Evolutionary conservation across 306 rosid genomes (phyloP).

Genomic region (Crotalaria pallida): DNA sequence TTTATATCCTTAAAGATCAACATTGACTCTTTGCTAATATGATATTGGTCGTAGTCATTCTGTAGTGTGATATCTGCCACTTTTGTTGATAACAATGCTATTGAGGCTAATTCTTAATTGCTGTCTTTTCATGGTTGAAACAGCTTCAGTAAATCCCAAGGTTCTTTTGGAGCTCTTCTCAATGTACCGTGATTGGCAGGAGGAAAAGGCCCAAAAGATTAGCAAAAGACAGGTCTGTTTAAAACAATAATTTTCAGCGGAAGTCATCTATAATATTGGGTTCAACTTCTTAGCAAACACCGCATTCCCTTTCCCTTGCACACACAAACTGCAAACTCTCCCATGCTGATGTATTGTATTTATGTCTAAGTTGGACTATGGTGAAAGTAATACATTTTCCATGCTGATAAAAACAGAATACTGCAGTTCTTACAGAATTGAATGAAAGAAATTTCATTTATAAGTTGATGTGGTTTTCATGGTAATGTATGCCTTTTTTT

Average conservation of each 20-base stretch:
- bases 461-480: not conserved
- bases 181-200: constrained; percentile 76
- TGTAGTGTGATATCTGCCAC: not conserved
- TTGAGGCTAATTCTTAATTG: constrained; percentile 7
- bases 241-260: not conserved
- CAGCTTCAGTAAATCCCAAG: constrained; percentile 73
- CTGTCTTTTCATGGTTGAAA: constrained; percentile 17
- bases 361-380: not conserved
- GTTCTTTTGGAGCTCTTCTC: constrained; percentile 84
- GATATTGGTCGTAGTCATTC: not conserved
- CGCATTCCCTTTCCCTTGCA: not conserved
- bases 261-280: not conserved
- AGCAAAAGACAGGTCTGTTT: constrained; percentile 73
- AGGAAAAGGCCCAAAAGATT: constrained; percentile 53
- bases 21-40: not conserved
- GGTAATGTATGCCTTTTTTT: not conserved
- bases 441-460: not conserved
- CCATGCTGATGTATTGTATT: not conserved
- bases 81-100: not conserved
- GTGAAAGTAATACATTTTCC: not conserved
- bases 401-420: not conserved
- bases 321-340: not conserved
- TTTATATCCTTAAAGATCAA: not conserved
- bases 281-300: not conserved
- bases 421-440: not conserved